A percentile compares a stretch with the other conserved stretches of the same genome.
Evolutionary conservation across 257 asterid genomes (phyloP).

Genomic region (Avicennia marina): DNA sequence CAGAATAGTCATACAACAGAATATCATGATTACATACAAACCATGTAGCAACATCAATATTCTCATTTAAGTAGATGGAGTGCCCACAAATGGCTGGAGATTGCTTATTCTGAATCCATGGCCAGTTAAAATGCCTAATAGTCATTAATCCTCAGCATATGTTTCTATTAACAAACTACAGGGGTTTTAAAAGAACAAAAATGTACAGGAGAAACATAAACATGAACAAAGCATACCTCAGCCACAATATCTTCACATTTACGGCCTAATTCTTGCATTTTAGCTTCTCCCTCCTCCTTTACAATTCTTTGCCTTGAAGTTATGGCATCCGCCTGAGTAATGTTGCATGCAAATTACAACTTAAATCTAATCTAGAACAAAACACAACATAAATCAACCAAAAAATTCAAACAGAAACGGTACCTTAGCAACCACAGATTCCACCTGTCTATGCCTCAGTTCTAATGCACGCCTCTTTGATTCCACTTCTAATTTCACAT

Average conservation of each 20-base stretch:
- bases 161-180: not conserved
- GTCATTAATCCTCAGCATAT: not conserved
- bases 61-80: not conserved
- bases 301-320: conserved; percentile 34
- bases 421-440: conserved; percentile 65
- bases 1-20: not conserved
- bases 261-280: conserved; percentile 37
- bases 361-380: conserved; percentile 9
- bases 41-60: not conserved
- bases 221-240: conserved; percentile 36
- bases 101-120: not conserved
- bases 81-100: not conserved
- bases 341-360: conserved; percentile 5
- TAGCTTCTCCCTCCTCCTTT: conserved; percentile 57
- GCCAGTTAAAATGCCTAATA: too few relatives aligned
- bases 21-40: not conserved
- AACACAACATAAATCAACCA: not conserved
- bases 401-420: conserved; percentile 9
- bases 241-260: conserved; percentile 58
- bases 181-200: conserved; percentile 5
- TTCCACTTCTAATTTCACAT: conserved; percentile 56
- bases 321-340: conserved; percentile 49
- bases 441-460: conserved; percentile 57
- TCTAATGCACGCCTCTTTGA: conserved; percentile 48
- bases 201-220: not conserved